Conservation (phyloP, 2,329 filamentous ascomycete genomes). For the Fusarium sacchari region DNA sequence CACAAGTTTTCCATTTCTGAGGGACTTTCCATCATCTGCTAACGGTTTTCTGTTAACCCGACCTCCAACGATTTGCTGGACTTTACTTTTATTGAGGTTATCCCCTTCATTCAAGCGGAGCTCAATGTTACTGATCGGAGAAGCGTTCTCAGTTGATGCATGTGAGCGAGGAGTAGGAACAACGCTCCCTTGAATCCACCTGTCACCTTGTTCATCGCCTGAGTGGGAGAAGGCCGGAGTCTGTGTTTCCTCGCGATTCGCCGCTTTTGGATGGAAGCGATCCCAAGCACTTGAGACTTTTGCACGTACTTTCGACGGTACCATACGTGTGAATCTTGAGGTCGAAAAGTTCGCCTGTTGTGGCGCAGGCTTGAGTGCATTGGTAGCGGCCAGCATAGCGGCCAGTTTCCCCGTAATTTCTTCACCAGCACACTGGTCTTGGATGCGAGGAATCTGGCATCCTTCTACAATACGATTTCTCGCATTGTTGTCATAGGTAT, state of each 20-base stretch:
- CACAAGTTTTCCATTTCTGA: slow-evolving; percentile 39
- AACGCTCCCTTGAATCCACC: slow-evolving; percentile 9
- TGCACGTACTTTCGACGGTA: slow-evolving; percentile 46
- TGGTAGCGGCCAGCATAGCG: slow-evolving; percentile 51
- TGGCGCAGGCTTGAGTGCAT: slow-evolving; percentile 48
- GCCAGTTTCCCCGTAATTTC: slow-evolving; percentile 49
- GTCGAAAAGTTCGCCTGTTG: slow-evolving; percentile 7
- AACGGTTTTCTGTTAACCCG: slow-evolving; percentile 45
- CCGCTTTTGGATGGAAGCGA: slow-evolving; percentile 44
- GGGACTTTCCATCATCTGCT: slow-evolving; percentile 43
- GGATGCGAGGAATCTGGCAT: background rate
- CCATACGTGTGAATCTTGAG: slow-evolving; percentile 44
- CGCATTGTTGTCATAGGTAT: slow-evolving; percentile 24
- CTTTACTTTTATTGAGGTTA: slow-evolving; percentile 50
- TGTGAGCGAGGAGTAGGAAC: background rate
- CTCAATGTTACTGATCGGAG: slow-evolving; percentile 46
- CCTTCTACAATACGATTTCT: background rate
- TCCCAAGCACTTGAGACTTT: slow-evolving; percentile 50
- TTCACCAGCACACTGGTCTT: slow-evolving; percentile 18
- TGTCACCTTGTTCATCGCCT: background rate
- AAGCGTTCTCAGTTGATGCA: slow-evolving; percentile 12
- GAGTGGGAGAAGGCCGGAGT: background rate
- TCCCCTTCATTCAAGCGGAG: slow-evolving; percentile 49
- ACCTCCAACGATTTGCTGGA: slow-evolving; percentile 47
- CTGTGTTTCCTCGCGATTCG: slow-evolving; percentile 35